phyloP scores from a whole-genome alignment of 257 asterid species.

The Dorcoceras hygrometricum region DNA sequence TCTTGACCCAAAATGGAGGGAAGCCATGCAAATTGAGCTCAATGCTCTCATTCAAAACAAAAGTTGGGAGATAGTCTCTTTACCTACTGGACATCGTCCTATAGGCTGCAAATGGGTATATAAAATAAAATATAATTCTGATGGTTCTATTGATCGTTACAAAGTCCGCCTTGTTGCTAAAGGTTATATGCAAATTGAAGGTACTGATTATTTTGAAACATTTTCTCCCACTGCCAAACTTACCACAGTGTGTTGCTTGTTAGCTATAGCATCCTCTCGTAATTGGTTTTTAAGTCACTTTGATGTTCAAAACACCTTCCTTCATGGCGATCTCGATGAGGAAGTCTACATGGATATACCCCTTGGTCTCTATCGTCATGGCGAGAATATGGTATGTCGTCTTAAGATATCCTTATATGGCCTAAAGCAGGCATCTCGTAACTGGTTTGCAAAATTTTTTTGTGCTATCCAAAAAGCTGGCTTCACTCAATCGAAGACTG shows the following conservation, averaged over 20 bases:
- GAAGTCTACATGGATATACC: neutral
- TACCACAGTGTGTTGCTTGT: neutral
- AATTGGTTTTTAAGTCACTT: neutral
- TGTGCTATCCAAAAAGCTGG: too few species aligned
- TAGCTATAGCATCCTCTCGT: neutral
- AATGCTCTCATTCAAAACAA: too few species aligned
- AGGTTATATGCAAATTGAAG: neutral
- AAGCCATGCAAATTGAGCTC: too few species aligned
- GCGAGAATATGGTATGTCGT: neutral
- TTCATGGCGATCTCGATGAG: neutral
- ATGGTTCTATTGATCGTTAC: neutral
- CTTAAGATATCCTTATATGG: neutral
- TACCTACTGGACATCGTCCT: neutral
- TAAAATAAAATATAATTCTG: too few species aligned
- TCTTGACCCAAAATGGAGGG: too few species aligned
- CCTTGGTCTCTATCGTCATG: neutral
- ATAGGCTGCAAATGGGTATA: neutral
- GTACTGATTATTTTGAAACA: fast-evolving
- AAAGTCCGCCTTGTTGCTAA: neutral
- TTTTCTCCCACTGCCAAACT: neutral
- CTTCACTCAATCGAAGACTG: neutral
- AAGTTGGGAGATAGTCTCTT: neutral
- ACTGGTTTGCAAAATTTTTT: too few species aligned
- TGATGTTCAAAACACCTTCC: neutral
- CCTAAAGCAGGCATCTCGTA: neutral